These are phyloP conservation scores for Claviceps digitariae DNA, from an alignment of 2,329 filamentous ascomycete species.

Conservation along the genomic window DNA sequence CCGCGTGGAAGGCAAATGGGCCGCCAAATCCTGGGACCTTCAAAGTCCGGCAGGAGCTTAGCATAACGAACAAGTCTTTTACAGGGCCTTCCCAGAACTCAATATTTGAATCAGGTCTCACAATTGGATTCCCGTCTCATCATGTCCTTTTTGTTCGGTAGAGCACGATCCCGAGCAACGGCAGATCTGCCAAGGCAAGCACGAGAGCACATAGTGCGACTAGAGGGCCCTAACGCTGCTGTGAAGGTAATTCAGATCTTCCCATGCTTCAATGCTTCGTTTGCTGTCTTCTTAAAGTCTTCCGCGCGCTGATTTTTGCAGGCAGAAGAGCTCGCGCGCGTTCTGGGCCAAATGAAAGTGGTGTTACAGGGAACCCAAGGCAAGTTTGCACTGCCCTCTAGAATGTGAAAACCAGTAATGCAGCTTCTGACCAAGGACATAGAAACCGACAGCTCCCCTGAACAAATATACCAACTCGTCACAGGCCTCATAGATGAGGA, in stretches of 20 bases:
- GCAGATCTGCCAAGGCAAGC: constrained; percentile 43
- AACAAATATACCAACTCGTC: constrained; percentile 78
- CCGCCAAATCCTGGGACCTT: background rate
- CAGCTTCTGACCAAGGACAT: background rate
- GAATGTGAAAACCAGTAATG: background rate
- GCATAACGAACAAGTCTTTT: background rate
- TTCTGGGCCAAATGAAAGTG: constrained; percentile 81
- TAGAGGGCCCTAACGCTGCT: constrained; percentile 34
- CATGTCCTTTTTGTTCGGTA: constrained; percentile 45
- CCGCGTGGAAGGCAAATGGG: background rate
- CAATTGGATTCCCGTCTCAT: background rate
- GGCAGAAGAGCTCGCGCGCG: constrained; percentile 78
- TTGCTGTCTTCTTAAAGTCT: background rate
- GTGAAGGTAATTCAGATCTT: constrained; percentile 27
- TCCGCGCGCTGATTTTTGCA: constrained; percentile 23
- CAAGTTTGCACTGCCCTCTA: constrained; percentile 25
- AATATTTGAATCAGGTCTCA: background rate
- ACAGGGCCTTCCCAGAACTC: background rate
- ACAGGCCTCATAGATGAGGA: constrained; percentile 79
- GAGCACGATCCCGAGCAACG: constrained; percentile 36
- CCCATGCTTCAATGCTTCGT: background rate
- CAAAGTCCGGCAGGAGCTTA: background rate
- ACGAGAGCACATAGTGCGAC: constrained; percentile 37
- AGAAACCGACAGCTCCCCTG: constrained; percentile 79
- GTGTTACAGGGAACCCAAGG: constrained; percentile 87